These are phyloP conservation scores for Auricularia auricula-judae DNA, from an alignment of 768 basidiomycete species.

Conservation along the genomic window DNA sequence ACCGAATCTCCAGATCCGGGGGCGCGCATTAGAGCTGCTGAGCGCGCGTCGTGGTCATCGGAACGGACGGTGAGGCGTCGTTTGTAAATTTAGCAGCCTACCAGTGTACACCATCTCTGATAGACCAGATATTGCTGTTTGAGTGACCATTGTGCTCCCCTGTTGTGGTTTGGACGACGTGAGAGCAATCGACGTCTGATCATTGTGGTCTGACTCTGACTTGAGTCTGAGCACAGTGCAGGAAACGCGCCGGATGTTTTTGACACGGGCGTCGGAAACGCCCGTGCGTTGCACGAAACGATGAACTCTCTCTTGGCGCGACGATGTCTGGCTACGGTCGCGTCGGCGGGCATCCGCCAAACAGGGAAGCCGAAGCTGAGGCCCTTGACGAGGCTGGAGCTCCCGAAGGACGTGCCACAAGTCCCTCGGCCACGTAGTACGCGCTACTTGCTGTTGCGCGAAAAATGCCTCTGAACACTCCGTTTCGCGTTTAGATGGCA, in stretches of 20 bases:
- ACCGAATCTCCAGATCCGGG: neutral
- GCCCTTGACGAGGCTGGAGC: neutral
- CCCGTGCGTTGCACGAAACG: neutral
- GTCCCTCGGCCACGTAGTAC: conserved; percentile 28
- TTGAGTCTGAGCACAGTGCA: neutral
- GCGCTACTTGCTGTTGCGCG: conserved; percentile 1
- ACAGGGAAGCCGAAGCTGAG: neutral
- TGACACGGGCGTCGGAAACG: neutral
- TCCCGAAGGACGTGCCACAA: neutral
- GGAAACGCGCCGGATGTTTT: neutral
- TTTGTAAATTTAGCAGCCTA: too few relatives aligned
- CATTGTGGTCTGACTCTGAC: too few relatives aligned
- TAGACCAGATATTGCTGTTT: too few relatives aligned
- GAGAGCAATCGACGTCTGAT: too few relatives aligned
- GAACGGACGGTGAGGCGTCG: too few relatives aligned
- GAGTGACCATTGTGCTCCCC: too few relatives aligned
- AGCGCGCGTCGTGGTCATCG: too few relatives aligned
- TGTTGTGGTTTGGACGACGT: too few relatives aligned
- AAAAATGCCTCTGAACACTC: neutral
- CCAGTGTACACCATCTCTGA: too few relatives aligned
- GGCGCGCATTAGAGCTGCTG: neutral
- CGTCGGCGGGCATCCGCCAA: neutral
- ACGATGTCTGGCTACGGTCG: neutral
- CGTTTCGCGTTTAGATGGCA: conserved; percentile 26
- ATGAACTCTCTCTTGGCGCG: neutral